Evolutionary conservation across 305 asterid genomes (phyloP).

Genomic region (Solanum hybrid): DNA sequence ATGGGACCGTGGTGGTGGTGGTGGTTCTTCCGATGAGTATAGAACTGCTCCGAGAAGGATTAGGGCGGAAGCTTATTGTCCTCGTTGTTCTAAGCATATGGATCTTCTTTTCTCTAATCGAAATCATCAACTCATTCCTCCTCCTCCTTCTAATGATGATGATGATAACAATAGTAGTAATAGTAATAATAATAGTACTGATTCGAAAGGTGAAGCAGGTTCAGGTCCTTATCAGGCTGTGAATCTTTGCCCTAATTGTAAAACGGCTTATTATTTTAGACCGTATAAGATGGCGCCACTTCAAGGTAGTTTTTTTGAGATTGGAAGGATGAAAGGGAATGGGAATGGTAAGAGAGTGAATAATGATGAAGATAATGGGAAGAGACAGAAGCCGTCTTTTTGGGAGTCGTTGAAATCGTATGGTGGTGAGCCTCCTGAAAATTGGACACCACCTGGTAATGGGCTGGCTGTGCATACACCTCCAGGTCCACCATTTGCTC

Average conservation of each 20-base stretch:
- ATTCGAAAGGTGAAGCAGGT: not conserved
- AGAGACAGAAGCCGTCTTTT: slow-evolving; percentile 51
- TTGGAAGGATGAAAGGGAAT: slow-evolving; percentile 24
- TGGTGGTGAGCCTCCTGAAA: slow-evolving; percentile 69
- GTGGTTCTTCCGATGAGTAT: slow-evolving; percentile 34
- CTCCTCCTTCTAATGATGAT: slow-evolving; percentile 32
- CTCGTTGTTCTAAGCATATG: slow-evolving; percentile 89
- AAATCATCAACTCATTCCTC: slow-evolving; percentile 50
- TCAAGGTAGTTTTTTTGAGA: slow-evolving; percentile 35
- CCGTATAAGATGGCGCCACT: slow-evolving; percentile 26
- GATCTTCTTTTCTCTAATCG: slow-evolving; percentile 74
- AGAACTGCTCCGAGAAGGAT: slow-evolving; percentile 40
- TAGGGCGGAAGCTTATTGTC: slow-evolving; percentile 90
- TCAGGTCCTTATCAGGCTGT: slow-evolving; percentile 24
- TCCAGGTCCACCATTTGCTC: slow-evolving; percentile 86
- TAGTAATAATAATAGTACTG: not conserved
- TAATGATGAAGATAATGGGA: slow-evolving; percentile 37
- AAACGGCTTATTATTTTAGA: slow-evolving; percentile 32
- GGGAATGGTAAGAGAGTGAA: slow-evolving; percentile 29
- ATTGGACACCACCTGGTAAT: slow-evolving; percentile 54
- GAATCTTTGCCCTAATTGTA: slow-evolving; percentile 37
- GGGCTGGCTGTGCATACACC: slow-evolving; percentile 87
- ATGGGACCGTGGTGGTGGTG: slow-evolving; percentile 38
- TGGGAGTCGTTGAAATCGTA: slow-evolving; percentile 74
- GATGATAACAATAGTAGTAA: not conserved